Evolutionary conservation across 352 stramenopile genomes (phyloP).

Genomic region (Globisporangium barbulae): DNA sequence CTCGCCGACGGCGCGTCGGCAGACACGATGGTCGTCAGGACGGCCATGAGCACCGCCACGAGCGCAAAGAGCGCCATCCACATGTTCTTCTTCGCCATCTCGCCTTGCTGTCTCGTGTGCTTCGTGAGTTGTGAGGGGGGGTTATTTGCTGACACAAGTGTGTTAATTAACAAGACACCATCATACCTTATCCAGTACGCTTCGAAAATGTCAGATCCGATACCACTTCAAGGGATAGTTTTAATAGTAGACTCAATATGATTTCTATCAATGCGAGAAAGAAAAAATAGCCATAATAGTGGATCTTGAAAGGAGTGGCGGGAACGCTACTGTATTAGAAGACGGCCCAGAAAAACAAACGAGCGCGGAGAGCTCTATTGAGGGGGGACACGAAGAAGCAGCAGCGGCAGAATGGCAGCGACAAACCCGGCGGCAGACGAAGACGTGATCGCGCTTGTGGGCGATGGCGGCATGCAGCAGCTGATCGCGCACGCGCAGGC

Average conservation of each 20-base stretch:
- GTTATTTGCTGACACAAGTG: background rate
- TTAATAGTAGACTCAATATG: background rate
- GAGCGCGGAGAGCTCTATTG: slow-evolving; percentile 6
- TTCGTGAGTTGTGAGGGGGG: slow-evolving; percentile 1
- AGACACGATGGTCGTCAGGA: slow-evolving; percentile 25
- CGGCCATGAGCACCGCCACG: slow-evolving; percentile 25
- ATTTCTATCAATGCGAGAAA: background rate
- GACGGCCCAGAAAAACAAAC: slow-evolving; percentile 34
- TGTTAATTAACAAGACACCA: too few relatives aligned
- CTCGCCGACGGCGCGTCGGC: slow-evolving; percentile 37
- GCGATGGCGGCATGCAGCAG: slow-evolving; percentile 44
- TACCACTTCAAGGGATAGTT: background rate
- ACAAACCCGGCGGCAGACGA: slow-evolving; percentile 47
- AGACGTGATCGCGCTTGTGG: slow-evolving; percentile 57
- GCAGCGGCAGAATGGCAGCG: slow-evolving; percentile 22
- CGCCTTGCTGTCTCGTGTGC: slow-evolving; percentile 3
- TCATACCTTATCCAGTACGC: too few relatives aligned
- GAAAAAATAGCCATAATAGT: background rate
- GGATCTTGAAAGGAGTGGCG: slow-evolving; percentile 11
- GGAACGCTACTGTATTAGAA: slow-evolving; percentile 25
- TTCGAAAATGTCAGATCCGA: too few relatives aligned
- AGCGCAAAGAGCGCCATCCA: slow-evolving; percentile 33
- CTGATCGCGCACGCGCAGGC: slow-evolving; percentile 54
- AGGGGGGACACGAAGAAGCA: slow-evolving; percentile 2
- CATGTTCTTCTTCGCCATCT: slow-evolving; percentile 23